These are phyloP conservation scores for Rhexocercosporidium sp. DNA, from an alignment of 2,329 filamentous ascomycete genomes.

Conservation along the genomic window DNA sequence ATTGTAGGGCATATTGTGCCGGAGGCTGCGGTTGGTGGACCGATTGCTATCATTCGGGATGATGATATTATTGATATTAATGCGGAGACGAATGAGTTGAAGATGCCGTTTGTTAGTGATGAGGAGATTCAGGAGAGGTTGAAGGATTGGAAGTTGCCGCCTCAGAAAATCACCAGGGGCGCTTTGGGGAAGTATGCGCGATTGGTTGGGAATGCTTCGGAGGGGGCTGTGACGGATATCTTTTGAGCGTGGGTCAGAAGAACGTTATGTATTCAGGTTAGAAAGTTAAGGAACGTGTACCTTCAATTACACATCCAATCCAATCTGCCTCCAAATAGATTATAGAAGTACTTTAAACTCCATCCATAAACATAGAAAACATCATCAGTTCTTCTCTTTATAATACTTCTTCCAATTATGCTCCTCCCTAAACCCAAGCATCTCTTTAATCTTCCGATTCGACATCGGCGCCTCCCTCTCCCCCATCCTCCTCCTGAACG, in stretches of 20 bases:
- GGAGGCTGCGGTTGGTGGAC: slow-evolving; percentile 87
- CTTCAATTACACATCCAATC: no score
- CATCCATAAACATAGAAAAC: no score
- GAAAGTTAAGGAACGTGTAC: no score
- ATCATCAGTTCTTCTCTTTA: no score
- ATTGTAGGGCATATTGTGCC: slow-evolving; percentile 93
- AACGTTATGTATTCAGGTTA: no score
- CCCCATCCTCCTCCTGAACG: slow-evolving; percentile 59
- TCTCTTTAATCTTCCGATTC: slow-evolving; percentile 62
- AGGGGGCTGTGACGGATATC: slow-evolving; percentile 4
- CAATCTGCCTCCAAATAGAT: no score
- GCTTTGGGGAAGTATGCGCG: neutral
- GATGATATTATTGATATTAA: slow-evolving; percentile 88
- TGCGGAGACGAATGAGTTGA: slow-evolving; percentile 67
- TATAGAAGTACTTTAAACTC: no score
- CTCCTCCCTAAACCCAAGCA: slow-evolving; percentile 61
- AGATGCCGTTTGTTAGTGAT: neutral
- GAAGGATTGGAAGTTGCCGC: neutral
- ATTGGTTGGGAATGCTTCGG: neutral
- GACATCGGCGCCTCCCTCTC: slow-evolving; percentile 63
- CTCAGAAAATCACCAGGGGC: neutral
- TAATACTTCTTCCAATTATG: slow-evolving; percentile 2
- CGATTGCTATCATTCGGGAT: slow-evolving; percentile 80
- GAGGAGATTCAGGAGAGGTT: neutral
- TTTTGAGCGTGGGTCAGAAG: neutral